Evolutionary conservation across 805 yeast species (phyloP).

Genomic region (Candida adriatica): DNA sequence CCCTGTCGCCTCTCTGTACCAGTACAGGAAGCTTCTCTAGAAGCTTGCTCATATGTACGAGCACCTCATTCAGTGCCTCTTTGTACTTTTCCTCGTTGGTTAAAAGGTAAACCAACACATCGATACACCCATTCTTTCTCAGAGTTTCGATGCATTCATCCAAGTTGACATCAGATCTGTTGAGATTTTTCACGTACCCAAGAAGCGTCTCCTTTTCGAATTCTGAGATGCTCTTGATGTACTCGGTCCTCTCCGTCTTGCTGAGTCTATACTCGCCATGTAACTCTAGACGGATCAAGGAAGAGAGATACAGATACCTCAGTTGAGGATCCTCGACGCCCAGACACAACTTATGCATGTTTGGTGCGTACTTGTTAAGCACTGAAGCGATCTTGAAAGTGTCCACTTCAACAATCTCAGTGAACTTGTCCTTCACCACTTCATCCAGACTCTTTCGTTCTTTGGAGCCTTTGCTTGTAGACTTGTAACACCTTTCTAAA

Average conservation of each 20-base stretch:
- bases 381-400: slow-evolving; percentile 23
- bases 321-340: slow-evolving; percentile 15
- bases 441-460: slow-evolving; percentile 15
- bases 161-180: slow-evolving; percentile 17
- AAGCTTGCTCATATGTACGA: slow-evolving; percentile 9
- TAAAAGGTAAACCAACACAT: slow-evolving; percentile 20
- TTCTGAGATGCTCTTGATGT: slow-evolving; percentile 12
- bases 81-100: slow-evolving; percentile 9
- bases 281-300: slow-evolving; percentile 17
- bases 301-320: slow-evolving; percentile 19
- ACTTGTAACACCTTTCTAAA: slow-evolving; percentile 21
- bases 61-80: slow-evolving; percentile 21
- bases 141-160: slow-evolving; percentile 20
- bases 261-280: slow-evolving; percentile 15
- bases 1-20: slow-evolving; percentile 9
- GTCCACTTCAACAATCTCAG: slow-evolving; percentile 23
- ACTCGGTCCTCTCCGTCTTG: slow-evolving; percentile 17
- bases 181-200: slow-evolving; percentile 18
- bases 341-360: slow-evolving; percentile 13
- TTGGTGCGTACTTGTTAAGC: slow-evolving; percentile 20
- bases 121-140: slow-evolving; percentile 16
- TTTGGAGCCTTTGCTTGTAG: slow-evolving; percentile 16
- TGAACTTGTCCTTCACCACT: slow-evolving; percentile 12
- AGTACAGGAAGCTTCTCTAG: slow-evolving; percentile 11
- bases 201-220: slow-evolving; percentile 14